phyloP scores from a whole-genome alignment of 805 yeast genomes.

The Candida yuanshanica region DNA sequence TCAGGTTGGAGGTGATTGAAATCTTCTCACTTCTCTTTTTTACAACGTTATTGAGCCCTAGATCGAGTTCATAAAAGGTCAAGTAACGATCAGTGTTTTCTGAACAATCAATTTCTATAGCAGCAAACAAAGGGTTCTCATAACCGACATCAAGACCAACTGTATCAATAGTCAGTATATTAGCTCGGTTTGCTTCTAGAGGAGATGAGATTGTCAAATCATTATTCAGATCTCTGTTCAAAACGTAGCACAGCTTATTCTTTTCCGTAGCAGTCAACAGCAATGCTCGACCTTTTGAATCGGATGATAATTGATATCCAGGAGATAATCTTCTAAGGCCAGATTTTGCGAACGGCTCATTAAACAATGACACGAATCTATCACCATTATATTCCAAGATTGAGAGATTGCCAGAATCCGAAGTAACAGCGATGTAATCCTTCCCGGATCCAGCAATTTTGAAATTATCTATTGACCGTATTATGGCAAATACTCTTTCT shows the following conservation, averaged over 20 bases:
- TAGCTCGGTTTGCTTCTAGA: constrained; percentile 54
- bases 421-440: constrained; percentile 60
- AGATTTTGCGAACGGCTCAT: constrained; percentile 67
- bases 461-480: constrained; percentile 48
- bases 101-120: constrained; percentile 60
- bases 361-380: constrained; percentile 37
- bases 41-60: constrained; percentile 76
- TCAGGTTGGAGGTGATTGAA: constrained; percentile 37
- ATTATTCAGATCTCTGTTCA: constrained; percentile 45
- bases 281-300: constrained; percentile 65
- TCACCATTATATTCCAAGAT: constrained; percentile 43
- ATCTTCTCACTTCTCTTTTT: constrained; percentile 40
- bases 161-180: constrained; percentile 44
- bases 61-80: constrained; percentile 74
- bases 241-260: constrained; percentile 63
- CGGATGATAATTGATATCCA: constrained; percentile 64
- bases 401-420: constrained; percentile 74
- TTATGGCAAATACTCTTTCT: constrained; percentile 51
- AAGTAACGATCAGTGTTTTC: constrained; percentile 34
- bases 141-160: constrained; percentile 67
- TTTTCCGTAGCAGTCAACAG: constrained; percentile 70
- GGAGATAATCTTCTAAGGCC: constrained; percentile 75
- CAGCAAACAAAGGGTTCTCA: constrained; percentile 82
- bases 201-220: constrained; percentile 60
- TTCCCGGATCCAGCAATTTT: constrained; percentile 45